A percentile compares a stretch with the other conserved stretches of the same genome.
phyloP scores from a whole-genome alignment of 1,284 basidiomycete species.

The Porodaedalea pini region DNA sequence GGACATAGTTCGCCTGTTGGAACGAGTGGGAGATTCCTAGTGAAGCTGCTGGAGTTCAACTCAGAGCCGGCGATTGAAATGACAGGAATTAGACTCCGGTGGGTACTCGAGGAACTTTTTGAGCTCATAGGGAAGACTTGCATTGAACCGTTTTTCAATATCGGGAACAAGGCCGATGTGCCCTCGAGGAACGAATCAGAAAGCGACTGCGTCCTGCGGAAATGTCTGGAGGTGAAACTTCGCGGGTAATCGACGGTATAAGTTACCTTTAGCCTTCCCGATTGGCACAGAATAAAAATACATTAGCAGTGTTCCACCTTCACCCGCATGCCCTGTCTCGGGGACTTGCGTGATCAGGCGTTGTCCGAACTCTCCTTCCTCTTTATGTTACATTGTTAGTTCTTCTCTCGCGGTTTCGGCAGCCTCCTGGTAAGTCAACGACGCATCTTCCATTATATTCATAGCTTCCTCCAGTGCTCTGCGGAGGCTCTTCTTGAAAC shows the following conservation, averaged over 20 bases:
- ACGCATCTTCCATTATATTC: no score
- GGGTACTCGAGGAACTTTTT: slow-evolving; percentile 82
- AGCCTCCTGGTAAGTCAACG: no score
- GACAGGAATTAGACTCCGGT: slow-evolving; percentile 79
- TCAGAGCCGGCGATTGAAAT: slow-evolving; percentile 96
- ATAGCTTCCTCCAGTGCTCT: no score
- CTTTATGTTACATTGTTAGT: no score
- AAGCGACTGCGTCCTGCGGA: neutral
- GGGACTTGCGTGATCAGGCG: no score
- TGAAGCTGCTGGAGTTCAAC: slow-evolving; percentile 88
- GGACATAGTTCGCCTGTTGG: slow-evolving; percentile 39
- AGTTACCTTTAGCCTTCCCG: no score
- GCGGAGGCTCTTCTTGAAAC: no score
- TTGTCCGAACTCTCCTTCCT: no score
- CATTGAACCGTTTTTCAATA: slow-evolving; percentile 61
- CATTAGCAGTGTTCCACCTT: no score
- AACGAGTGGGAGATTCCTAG: slow-evolving; percentile 42
- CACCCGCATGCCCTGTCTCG: no score
- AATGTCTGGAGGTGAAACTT: slow-evolving; percentile 11
- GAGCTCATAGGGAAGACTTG: slow-evolving; percentile 64
- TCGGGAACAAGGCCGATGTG: neutral
- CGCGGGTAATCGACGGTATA: slow-evolving; percentile 1
- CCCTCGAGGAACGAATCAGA: neutral
- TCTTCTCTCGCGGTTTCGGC: no score
- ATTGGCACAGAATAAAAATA: neutral